Conservation (phyloP, 2,329 filamentous ascomycete genomes). For the Pestalotiopsis sp. region DNA sequence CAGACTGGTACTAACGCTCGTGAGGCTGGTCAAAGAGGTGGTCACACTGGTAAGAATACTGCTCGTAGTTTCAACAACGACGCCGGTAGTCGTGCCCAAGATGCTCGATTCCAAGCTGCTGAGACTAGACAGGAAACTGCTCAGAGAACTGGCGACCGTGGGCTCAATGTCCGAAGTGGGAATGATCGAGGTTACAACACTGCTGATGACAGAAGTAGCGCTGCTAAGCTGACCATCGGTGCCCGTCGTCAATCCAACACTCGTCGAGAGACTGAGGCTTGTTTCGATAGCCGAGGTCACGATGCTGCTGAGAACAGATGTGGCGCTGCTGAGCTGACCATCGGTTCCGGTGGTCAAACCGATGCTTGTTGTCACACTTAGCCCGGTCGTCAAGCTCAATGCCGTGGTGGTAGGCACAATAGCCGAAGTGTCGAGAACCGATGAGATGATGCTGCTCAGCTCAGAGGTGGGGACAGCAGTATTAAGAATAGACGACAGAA, state of each 20-base stretch:
- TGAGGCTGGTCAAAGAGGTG: not conserved
- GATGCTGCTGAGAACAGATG: not conserved
- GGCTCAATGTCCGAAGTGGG: not conserved
- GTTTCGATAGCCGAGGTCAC: not conserved
- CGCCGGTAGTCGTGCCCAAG: not conserved
- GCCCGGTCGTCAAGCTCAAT: not conserved
- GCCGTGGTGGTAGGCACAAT: not conserved
- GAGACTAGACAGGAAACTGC: not conserved
- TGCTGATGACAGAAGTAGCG: not conserved
- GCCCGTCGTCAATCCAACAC: too few relatives aligned
- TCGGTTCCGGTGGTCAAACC: not conserved
- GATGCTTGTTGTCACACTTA: not conserved
- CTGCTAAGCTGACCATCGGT: not conserved
- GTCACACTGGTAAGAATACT: not conserved
- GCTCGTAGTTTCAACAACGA: not conserved
- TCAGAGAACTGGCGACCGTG: not conserved
- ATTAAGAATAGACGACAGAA: too few relatives aligned
- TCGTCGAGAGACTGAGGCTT: too few relatives aligned
- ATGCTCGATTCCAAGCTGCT: not conserved
- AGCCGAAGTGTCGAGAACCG: not conserved
- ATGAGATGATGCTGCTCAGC: not conserved
- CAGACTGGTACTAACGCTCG: not conserved
- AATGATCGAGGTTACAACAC: not conserved
- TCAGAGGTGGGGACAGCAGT: not conserved
- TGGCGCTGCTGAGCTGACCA: not conserved